Base-by-base conservation (phyloP, 2,329 filamentous ascomycete species). In the Hypoxylon sp. region DNA sequence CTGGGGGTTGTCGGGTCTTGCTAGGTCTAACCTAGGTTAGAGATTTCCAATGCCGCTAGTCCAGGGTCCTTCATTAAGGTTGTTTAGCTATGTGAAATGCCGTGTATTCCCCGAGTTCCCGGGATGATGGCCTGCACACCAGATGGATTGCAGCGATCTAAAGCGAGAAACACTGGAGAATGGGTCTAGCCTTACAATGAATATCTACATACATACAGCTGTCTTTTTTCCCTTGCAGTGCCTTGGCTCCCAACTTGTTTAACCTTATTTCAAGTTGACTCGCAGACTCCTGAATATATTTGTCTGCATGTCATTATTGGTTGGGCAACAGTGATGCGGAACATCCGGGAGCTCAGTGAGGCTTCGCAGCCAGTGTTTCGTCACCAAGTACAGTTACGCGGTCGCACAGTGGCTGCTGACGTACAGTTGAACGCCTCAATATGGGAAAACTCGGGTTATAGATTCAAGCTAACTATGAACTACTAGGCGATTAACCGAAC, bases 81-180 rank as follows among this genome's bases (percentile, higher is more conserved):
- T 58, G 44, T 11, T 54, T 26, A 47, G 29, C 19, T 61, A 31
- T 17, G 39, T 47, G 56, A 62, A 65, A 68, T 65, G 51, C 68
- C 68, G 68, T 57, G 44, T 57, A 47, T 65, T 68, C 57, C 54
- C 68, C 68, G 68, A 65, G 59, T 48, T 63, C 26, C 57, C 65
- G 68, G 61, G 48, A 44, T 46, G 26, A 42, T 22, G 51, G 33
- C 26, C 39, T 56, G 42, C 54, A 47, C 13, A 50, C 46, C 44
- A 50, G 46, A 50, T 44, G 29, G 29, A 31, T 50, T 61, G 46
- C 53, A 65, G 44, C 56, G 57, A 61, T 56, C 57, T 61, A 65
- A 59, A 48, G n/a, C 13, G 5, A 35, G 51, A 54, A 56, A 63
- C 3, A 56, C 44, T 22, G n/a, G 44, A 42, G 48, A 48, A 52